Evolutionary conservation across 352 stramenopile species (phyloP), one percentile per base, ranked within the genome.

Genomic region (Phytophthora pseudosyringae): DNA sequence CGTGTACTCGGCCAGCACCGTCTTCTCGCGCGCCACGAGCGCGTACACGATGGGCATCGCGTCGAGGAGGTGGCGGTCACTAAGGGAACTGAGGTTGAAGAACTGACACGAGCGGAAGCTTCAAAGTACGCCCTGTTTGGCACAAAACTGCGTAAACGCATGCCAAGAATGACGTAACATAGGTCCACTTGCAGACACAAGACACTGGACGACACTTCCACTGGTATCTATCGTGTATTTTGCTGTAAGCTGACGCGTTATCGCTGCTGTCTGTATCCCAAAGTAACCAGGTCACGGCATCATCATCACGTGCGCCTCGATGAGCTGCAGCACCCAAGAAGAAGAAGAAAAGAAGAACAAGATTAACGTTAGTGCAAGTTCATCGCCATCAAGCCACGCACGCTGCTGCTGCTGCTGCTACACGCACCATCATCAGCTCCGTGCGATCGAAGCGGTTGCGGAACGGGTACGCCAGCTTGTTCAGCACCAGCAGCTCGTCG

Each of bases 1-100:
- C 13, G 97, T 99, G 74, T 98, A 98, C 80, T 99, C 98, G 36
- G 97, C 94, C 38, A 99, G 80, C 41, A 99, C 97, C n/a, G 93
- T 98, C 80, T 98, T 99, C 65, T 98, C 94, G 21, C 97, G 87
- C 49, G 97, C 96, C 47, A 99, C 89, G 32, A 99, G 83, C 53
- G 93, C 93, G 73, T 99, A 99, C 43, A 99, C 78, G 66, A 87
- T 87, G 29, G 78, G 78, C 78, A 87, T 84, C 13, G 35, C 12
- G n/a, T 1, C 28, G 1, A 3, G 25, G 25, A 36, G 13, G 6
- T 26, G 16, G 5, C 33, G 40, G n/a, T 35, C 31, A 4, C n/a
- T n/a, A n/a, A 16, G 9, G 25, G 16, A 21, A 54, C 5, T 26
- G n/a, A 53, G 16, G 29, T 41, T 50, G 26, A 46, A 35, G 26